Evolutionary conservation across 305 asterid genomes (phyloP), one percentile per base, ranked within the genome.

Genomic region (Euphrasia arctica): DNA sequence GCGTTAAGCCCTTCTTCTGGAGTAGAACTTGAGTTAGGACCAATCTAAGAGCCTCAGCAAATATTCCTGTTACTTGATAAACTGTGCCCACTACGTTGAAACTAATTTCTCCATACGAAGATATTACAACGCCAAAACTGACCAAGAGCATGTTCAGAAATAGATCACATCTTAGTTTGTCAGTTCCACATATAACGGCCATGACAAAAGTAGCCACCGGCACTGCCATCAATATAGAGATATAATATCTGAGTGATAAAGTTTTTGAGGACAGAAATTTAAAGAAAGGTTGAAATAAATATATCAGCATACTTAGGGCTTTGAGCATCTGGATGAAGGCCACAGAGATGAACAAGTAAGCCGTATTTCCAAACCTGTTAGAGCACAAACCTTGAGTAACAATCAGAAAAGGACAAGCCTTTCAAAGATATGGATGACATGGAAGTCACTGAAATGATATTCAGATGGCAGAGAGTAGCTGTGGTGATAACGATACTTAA

Each of bases 271-370:
- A 52, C 61, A 68, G 65, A 22, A 64, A 69, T 42, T 57, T 14
- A 71, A 66, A 58, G 55, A 50, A 32, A 70, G 68, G 54, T 61
- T 59, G 39, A 22, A 68, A 57, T 12, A 67, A 22, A 64, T 52
- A 52, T 34, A 65, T 31, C n/a, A 60, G 67, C 95, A 66, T 93
- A 93, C 99, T 93, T 62, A 93, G 81, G 73, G 99, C 95, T 86
- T 91, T 91, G 72, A 91, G 98, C 98, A 91, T 88, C 88, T 91
- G 98, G 77, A 91, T 91, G 91, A 91, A 91, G 71, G 98, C 96
- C 69, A 91, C 98, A 13, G 98, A 91, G 50, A 91, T 91, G 80
- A 82, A 85, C 73, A 91, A 80, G 80, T 86, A 91, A 28, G 98
- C 83, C 3, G 83, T 78, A 60, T 78, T 78, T 43, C 83, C 97